phyloP scores from a whole-genome alignment of 495 filamentous ascomycete genomes.

The Penicillium roqueforti region DNA sequence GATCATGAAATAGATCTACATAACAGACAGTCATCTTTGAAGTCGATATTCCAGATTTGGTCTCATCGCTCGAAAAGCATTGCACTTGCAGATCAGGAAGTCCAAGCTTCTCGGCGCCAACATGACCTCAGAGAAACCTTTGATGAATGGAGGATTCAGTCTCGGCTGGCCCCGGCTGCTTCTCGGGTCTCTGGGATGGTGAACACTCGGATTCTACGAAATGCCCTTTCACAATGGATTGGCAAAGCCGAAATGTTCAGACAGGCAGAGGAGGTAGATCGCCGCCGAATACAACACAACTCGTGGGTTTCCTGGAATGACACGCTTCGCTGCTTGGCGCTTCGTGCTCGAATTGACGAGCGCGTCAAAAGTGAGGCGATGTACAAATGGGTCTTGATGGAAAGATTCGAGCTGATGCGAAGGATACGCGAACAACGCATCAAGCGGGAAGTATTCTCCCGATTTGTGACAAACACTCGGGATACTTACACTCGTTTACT shows the following conservation, averaged over 20 bases:
- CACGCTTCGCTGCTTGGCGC: conserved; percentile 51
- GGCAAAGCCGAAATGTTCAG: conserved; percentile 43
- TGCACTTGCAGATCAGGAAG: conserved; percentile 27
- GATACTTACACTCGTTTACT: conserved; percentile 37
- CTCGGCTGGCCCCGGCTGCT: conserved; percentile 47
- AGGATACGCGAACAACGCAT: conserved; percentile 51
- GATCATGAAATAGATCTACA: conserved; percentile 36
- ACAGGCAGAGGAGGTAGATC: conserved; percentile 55
- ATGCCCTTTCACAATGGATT: conserved; percentile 50
- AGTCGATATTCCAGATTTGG: conserved; percentile 32
- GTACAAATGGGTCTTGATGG: conserved; percentile 61
- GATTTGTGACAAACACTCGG: conserved; percentile 40
- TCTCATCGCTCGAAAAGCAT: conserved; percentile 29
- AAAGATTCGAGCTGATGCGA: conserved; percentile 49
- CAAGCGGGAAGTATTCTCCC: conserved; percentile 41
- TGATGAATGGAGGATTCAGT: conserved; percentile 38
- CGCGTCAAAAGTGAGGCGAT: conserved; percentile 54
- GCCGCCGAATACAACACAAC: conserved; percentile 50
- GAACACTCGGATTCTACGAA: conserved; percentile 45
- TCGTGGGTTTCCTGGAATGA: conserved; percentile 66
- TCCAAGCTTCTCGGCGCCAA: conserved; percentile 29
- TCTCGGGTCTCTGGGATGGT: conserved; percentile 44
- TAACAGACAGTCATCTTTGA: conserved; percentile 25
- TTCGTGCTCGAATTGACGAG: conserved; percentile 54
- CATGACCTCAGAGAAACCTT: conserved; percentile 30